Base-by-base conservation (phyloP, 2,329 filamentous ascomycete species). In the Phaeosphaeria sp. region DNA sequence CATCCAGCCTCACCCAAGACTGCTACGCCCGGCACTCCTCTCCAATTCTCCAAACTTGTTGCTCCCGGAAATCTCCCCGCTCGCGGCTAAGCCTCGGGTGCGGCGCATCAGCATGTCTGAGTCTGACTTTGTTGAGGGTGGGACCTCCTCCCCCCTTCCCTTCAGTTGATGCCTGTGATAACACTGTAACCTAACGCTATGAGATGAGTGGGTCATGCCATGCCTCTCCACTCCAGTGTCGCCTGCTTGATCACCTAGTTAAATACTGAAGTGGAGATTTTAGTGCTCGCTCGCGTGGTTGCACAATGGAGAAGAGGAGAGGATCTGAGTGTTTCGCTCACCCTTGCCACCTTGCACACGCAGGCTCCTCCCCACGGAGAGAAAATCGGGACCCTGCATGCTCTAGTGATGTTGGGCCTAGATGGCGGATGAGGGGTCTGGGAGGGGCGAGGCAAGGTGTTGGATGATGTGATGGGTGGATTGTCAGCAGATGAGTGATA, bases 121-220 rank as follows among this genome's bases (percentile, higher is more conserved):
- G n/a, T n/a, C n/a, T n/a, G n/a, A n/a, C n/a, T 60, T 49, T 66
- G 63, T 66, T 66, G 63, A 64, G 61, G 63, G 63, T 63, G 63
- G 63, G 59, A 53, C n/a, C n/a, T n/a, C n/a, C n/a, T n/a, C n/a
- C n/a, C n/a, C n/a, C 30, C 11, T 3, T 36, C 8, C 3, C 30
- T 13, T 13, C 30, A 6, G 6, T 7, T 36, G 30, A 36, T 36
- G 30, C 11, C 6, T 36, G 30, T 36, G 11, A 6, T 61, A 47
- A 13, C 13, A 39, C n/a, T 39, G 21, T 13, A 20, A 18, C 21
- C 42, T 44, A 17, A 51, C 49, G 25, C 20, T 36, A 43, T 18
- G 36, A n/a, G 20, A 25, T 36, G 30, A 36, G 30, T 36, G 30
- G 30, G 30, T 36, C 30, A 13, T 36, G 11, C 30, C 30, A 7